These are phyloP conservation scores for Colletotrichum aenigma DNA, from an alignment of 2,329 filamentous ascomycete genomes.

Conservation along the genomic window DNA sequence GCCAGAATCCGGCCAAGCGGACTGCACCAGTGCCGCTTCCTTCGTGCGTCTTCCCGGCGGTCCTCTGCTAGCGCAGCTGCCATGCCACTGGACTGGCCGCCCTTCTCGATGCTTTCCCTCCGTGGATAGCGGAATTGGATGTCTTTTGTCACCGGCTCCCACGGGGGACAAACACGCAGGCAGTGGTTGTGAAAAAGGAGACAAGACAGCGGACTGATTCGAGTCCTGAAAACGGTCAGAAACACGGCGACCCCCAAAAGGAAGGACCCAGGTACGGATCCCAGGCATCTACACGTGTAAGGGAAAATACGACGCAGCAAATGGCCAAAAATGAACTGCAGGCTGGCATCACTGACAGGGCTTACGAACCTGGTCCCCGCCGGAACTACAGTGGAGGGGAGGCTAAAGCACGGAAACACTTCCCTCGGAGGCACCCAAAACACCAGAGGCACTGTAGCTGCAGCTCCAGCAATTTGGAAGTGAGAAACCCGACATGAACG, in stretches of 20 bases:
- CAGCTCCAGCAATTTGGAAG: not conserved
- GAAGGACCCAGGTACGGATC: not conserved
- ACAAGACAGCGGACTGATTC: not conserved
- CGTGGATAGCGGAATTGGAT: not conserved
- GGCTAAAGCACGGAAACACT: constrained; percentile 14
- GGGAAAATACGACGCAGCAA: not conserved
- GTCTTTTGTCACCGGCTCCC: not conserved
- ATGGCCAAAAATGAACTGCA: not conserved
- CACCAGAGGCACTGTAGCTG: not conserved
- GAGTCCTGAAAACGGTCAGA: not conserved
- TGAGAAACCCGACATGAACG: not conserved
- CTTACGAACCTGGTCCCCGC: not conserved
- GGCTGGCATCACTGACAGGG: not conserved
- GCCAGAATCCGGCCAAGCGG: constrained; percentile 1
- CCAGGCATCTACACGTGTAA: not conserved
- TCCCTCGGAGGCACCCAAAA: not conserved
- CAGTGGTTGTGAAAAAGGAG: not conserved
- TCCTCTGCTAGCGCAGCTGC: not conserved
- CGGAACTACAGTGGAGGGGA: constrained; percentile 11
- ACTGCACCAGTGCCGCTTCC: not conserved
- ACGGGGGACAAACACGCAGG: not conserved
- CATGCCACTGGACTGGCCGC: not conserved
- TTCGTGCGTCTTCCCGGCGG: not conserved
- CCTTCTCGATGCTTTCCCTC: not conserved
- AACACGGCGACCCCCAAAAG: not conserved